Base-by-base conservation (phyloP, 805 yeast genomes). In the Wickerhamomyces alni region DNA sequence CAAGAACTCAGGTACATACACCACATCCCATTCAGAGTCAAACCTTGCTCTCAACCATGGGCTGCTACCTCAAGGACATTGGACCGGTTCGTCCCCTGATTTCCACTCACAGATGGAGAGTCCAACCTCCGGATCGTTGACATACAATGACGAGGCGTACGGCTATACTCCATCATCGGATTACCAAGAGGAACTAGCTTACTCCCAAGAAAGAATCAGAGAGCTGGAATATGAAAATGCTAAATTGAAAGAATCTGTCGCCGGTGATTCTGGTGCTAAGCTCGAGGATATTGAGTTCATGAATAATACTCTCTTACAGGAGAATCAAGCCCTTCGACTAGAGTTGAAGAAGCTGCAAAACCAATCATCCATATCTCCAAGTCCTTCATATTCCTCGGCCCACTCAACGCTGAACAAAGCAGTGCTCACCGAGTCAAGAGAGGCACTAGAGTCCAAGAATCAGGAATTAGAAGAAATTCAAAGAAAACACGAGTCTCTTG, bases 141-240 rank as follows among this genome's bases (percentile, higher is more conserved):
- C 33, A 4, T 30, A 17, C 17, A 30, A 30, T 30, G 33, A 30
- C 4, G 24, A 30, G 13, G 18, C 10, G 6, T 29, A 29, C 16
- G n/a, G 12, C 9, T 10, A 27, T 28, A 4, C 38, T 17, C 25
- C 44, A 27, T 15, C 32, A 19, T 16, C 35, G 30, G 2, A 24
- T 21, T n/a, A 26, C 8, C 11, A 19, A 4, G 31, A 31, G 15
- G n/a, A 17, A 13, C 13, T 19, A 16, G 4, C 25, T 11, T 17
- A 29, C 19, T 16, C n/a, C 6, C 8, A 12, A 16, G 29, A 33
- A 16, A 33, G 29, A 25, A n/a, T 46, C 2, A 27, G 33, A 10
- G 46, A 43, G 13, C 19, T 47, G 15, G 50, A 47, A 21, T 26
- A 17, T 10, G 44, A 43, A 26, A 47, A 38, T 16, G 17, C 22